A percentile compares a stretch with the other conserved stretches of the same genome.
These are phyloP conservation scores for Acrodontium crateriforme DNA, from an alignment of 2,329 filamentous ascomycete genomes.

Conservation along the genomic window DNA sequence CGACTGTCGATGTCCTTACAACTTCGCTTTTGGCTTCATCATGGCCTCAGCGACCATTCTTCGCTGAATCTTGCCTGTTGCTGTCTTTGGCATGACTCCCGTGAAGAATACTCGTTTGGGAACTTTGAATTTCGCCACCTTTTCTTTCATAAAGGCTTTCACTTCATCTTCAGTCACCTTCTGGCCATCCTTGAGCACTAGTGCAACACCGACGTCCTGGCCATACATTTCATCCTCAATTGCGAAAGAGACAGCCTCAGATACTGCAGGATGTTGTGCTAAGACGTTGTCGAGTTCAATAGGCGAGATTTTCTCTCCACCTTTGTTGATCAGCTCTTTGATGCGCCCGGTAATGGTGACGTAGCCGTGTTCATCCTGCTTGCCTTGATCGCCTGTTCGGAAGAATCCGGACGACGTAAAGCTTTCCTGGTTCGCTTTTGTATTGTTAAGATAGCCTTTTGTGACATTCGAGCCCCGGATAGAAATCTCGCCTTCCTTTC, in stretches of 20 bases:
- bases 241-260: conserved; percentile 72
- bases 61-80: conserved; percentile 80
- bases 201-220: conserved; percentile 64
- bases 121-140: conserved; percentile 70
- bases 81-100: conserved; percentile 68
- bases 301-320: conserved; percentile 78
- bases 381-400: conserved; percentile 77
- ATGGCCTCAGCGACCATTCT: conserved; percentile 77
- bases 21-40: conserved; percentile 38
- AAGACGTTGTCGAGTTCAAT: conserved; percentile 79
- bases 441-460: conserved; percentile 73
- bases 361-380: conserved; percentile 66
- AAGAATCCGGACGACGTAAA: conserved; percentile 71
- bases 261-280: conserved; percentile 55
- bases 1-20: not conserved
- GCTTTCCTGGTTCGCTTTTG: conserved; percentile 56
- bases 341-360: conserved; percentile 80
- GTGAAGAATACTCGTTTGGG: conserved; percentile 80
- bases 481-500: conserved; percentile 67
- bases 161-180: conserved; percentile 44
- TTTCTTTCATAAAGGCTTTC: conserved; percentile 53
- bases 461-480: conserved; percentile 74
- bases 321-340: conserved; percentile 87
- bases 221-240: conserved; percentile 72
- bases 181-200: conserved; percentile 56